phyloP scores from a whole-genome alignment of 805 yeast species.

The Suhomyces canberraensis region DNA sequence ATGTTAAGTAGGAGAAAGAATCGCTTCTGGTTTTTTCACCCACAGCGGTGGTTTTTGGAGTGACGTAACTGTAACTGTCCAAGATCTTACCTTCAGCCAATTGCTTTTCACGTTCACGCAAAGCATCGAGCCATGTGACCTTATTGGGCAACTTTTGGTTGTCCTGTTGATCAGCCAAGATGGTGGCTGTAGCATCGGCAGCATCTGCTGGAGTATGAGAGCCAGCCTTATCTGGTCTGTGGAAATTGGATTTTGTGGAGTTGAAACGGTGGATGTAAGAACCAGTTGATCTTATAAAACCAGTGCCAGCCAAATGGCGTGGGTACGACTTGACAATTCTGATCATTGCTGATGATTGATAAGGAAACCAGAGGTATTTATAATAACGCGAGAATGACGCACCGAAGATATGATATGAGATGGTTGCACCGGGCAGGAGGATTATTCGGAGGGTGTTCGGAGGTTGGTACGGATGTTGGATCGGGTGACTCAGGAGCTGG shows the following conservation, averaged over 20 bases:
- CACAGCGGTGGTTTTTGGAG: conserved; percentile 68
- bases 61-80: conserved; percentile 67
- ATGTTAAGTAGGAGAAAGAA: conserved; percentile 63
- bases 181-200: conserved; percentile 74
- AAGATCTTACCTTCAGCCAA: conserved; percentile 68
- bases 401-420: too few relatives aligned
- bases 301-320: too few relatives aligned
- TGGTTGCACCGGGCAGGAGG: too few relatives aligned
- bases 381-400: too few relatives aligned
- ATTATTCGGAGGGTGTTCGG: too few relatives aligned
- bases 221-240: conserved; percentile 36
- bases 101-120: conserved; percentile 68
- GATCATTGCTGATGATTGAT: neutral
- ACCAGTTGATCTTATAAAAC: too few relatives aligned
- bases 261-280: conserved; percentile 8
- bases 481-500: too few relatives aligned
- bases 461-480: too few relatives aligned
- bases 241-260: conserved; percentile 16
- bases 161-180: conserved; percentile 59
- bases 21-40: conserved; percentile 74
- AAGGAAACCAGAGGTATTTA: too few relatives aligned
- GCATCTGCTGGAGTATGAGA: conserved; percentile 54
- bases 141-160: conserved; percentile 40
- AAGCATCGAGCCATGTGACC: conserved; percentile 86
- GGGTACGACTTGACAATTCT: neutral